phyloP scores from a whole-genome alignment of 192 early-diverging fungal genomes.

The Linnemannia elongata region DNA sequence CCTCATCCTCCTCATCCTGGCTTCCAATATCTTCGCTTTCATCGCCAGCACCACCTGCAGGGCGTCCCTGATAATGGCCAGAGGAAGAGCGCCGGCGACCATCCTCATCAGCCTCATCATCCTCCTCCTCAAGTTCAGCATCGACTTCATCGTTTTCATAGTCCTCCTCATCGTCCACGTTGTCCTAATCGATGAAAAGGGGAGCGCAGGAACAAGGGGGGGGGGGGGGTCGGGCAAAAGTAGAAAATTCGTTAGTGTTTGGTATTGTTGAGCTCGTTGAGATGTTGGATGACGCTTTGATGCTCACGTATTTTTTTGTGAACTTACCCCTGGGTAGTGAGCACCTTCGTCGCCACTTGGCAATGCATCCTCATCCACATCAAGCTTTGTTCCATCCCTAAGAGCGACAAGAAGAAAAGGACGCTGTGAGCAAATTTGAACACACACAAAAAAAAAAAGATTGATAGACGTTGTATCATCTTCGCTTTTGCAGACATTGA shows the following conservation, averaged over 20 bases:
- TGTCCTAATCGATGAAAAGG: background rate
- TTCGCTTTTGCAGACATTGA: background rate
- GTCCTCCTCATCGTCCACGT: slow-evolving; percentile 43
- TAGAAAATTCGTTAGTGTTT: background rate
- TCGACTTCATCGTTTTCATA: slow-evolving; percentile 37
- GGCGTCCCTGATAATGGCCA: background rate
- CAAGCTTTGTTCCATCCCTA: slow-evolving; percentile 46
- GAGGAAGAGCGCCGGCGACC: background rate
- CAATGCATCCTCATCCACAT: slow-evolving; percentile 24
- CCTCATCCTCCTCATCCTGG: slow-evolving; percentile 35
- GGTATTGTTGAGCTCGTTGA: background rate
- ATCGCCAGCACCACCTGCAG: slow-evolving; percentile 12
- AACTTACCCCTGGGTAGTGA: slow-evolving; percentile 22
- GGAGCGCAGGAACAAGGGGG: background rate
- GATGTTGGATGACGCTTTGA: background rate
- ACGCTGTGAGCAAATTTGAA: background rate
- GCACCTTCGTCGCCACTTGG: slow-evolving; percentile 29
- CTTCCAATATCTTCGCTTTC: slow-evolving; percentile 42
- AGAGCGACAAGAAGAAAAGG: background rate
- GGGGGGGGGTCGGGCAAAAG: background rate
- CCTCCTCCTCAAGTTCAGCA: slow-evolving; percentile 15
- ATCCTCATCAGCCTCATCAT: slow-evolving; percentile 10
- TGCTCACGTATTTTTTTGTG: background rate
- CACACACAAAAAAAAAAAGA: too few species aligned
- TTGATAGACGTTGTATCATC: background rate